phyloP scores from a whole-genome alignment of 495 filamentous ascomycete species.

The Penicillium lagena region DNA sequence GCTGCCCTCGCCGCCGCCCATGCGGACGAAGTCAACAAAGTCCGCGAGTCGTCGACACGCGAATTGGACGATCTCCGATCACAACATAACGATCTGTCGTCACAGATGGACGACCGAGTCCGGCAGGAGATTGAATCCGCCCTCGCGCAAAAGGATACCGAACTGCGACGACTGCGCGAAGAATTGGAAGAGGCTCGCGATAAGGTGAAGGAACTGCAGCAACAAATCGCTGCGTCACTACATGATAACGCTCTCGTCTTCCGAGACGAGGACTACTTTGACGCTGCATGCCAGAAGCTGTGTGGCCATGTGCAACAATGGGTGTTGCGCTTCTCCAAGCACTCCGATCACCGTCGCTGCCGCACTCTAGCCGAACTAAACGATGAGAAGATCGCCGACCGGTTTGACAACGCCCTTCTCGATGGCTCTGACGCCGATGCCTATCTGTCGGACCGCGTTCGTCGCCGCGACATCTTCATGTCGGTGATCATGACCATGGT shows the following conservation, averaged over 20 bases:
- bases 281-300: conserved; percentile 85
- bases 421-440: conserved; percentile 87
- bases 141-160: conserved; percentile 66
- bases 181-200: conserved; percentile 73
- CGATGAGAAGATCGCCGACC: conserved; percentile 84
- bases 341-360: conserved; percentile 83
- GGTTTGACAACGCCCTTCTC: conserved; percentile 86
- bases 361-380: conserved; percentile 71
- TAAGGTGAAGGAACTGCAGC: conserved; percentile 74
- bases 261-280: conserved; percentile 90
- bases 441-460: conserved; percentile 79
- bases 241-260: conserved; percentile 70
- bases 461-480: conserved; percentile 89
- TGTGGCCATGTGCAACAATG: conserved; percentile 93
- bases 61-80: conserved; percentile 59
- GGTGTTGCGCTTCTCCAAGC: conserved; percentile 93
- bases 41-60: conserved; percentile 43
- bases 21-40: conserved; percentile 54
- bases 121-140: conserved; percentile 53
- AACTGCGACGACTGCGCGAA: conserved; percentile 67
- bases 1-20: conserved; percentile 57
- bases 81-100: conserved; percentile 51
- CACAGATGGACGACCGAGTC: conserved; percentile 58
- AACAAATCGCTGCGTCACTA: conserved; percentile 67
- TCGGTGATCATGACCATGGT: conserved; percentile 96